Evolutionary conservation across 805 yeast species (phyloP).

Genomic region (Zygotorulaspora chibaensis): DNA sequence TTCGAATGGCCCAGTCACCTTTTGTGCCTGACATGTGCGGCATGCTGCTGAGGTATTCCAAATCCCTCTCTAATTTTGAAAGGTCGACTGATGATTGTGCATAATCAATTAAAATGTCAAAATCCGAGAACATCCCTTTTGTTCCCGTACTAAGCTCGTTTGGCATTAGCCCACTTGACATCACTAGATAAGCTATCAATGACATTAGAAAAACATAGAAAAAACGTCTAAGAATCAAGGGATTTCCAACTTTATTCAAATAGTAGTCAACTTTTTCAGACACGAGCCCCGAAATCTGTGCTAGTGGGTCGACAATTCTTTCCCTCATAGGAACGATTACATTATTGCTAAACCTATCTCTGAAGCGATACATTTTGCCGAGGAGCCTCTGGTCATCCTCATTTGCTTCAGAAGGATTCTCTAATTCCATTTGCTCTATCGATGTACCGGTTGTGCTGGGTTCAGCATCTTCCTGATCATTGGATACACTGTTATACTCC

Average conservation of each 20-base stretch:
- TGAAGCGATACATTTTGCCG: slow-evolving; percentile 18
- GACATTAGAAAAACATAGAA: slow-evolving; percentile 66
- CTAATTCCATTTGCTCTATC: slow-evolving; percentile 18
- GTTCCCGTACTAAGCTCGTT: slow-evolving; percentile 36
- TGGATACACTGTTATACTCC: slow-evolving; percentile 18
- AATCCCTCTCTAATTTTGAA: slow-evolving; percentile 55
- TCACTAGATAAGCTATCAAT: slow-evolving; percentile 50
- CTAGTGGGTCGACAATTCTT: slow-evolving; percentile 46
- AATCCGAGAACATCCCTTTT: slow-evolving; percentile 62
- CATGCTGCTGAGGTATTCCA: slow-evolving; percentile 71
- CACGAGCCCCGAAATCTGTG: slow-evolving; percentile 33
- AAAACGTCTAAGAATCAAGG: slow-evolving; percentile 73
- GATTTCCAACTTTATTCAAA: slow-evolving; percentile 73
- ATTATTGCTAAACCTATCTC: slow-evolving; percentile 26
- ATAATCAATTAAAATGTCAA: slow-evolving; percentile 45
- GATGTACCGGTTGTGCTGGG: slow-evolving; percentile 19
- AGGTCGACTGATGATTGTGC: slow-evolving; percentile 51
- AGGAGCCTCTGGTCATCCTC: slow-evolving; percentile 1
- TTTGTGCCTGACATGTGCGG: slow-evolving; percentile 86
- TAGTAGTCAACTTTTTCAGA: slow-evolving; percentile 49
- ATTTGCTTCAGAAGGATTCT: slow-evolving; percentile 37
- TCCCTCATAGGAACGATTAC: slow-evolving; percentile 39
- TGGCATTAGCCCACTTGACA: slow-evolving; percentile 54
- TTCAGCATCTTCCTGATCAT: slow-evolving; percentile 1
- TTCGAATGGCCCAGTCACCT: slow-evolving; percentile 72